Conservation (phyloP, 768 basidiomycete genomes). For the Tephrocybe sp. region DNA sequence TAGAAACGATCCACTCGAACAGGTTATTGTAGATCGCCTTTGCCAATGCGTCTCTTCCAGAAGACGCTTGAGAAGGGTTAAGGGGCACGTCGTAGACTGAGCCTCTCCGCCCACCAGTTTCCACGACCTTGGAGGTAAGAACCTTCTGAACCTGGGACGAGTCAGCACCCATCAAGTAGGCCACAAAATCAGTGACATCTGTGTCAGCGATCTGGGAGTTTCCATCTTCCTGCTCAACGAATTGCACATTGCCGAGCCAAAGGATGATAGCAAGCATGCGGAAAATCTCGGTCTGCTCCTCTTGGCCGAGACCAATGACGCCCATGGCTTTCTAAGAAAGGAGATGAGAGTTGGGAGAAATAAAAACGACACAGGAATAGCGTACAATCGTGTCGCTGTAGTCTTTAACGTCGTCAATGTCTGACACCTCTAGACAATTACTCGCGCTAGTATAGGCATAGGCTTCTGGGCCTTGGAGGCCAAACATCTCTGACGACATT, state of each 20-base stretch:
- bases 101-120: slow-evolving; percentile 92
- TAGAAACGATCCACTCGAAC: slow-evolving; percentile 98
- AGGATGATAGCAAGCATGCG: slow-evolving; percentile 88
- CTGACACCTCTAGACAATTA: slow-evolving; percentile 87
- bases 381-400: slow-evolving; percentile 86
- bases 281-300: slow-evolving; percentile 91
- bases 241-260: slow-evolving; percentile 97
- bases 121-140: slow-evolving; percentile 80
- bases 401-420: slow-evolving; percentile 87
- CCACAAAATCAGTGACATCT: slow-evolving; percentile 92
- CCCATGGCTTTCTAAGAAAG: slow-evolving; percentile 86
- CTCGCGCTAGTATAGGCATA: slow-evolving; percentile 93
- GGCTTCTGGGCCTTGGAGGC: slow-evolving; percentile 92
- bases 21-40: slow-evolving; percentile 98
- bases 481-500: slow-evolving; percentile 72
- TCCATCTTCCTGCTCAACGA: slow-evolving; percentile 83
- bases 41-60: slow-evolving; percentile 88
- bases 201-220: slow-evolving; percentile 80
- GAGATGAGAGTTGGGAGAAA: slow-evolving; percentile 3
- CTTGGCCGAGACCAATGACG: slow-evolving; percentile 78
- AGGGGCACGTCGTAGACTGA: slow-evolving; percentile 97
- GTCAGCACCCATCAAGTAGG: slow-evolving; percentile 91
- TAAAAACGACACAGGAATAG: not conserved
- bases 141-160: slow-evolving; percentile 78
- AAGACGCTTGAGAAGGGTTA: slow-evolving; percentile 86